Evolutionary conservation across 2,329 filamentous ascomycete genomes (phyloP).

Genomic region (Ophiocordyceps camponoti-saundersi): DNA sequence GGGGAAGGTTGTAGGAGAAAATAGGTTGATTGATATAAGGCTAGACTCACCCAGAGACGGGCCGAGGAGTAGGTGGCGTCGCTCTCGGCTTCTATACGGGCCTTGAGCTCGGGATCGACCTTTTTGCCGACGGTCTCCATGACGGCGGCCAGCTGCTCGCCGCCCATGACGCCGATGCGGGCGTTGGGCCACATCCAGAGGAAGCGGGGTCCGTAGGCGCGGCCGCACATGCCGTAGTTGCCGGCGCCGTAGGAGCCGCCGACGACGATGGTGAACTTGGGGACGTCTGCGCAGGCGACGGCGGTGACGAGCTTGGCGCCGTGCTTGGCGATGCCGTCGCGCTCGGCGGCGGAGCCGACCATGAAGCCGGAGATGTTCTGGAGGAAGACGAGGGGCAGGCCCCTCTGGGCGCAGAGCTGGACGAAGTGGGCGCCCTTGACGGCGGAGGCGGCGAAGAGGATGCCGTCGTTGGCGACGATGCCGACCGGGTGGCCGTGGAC

Average conservation of each 20-base stretch:
- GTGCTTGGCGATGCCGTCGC: slow-evolving; percentile 92
- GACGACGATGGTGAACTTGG: slow-evolving; percentile 95
- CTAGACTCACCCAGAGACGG: slow-evolving; percentile 53
- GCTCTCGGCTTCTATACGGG: slow-evolving; percentile 76
- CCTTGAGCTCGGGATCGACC: slow-evolving; percentile 63
- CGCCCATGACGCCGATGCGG: slow-evolving; percentile 91
- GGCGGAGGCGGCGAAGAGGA: slow-evolving; percentile 75
- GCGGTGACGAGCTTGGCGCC: slow-evolving; percentile 93
- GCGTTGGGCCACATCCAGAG: slow-evolving; percentile 97
- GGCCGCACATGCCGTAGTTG: slow-evolving; percentile 97
- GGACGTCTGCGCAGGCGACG: slow-evolving; percentile 83
- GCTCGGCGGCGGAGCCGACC: slow-evolving; percentile 85
- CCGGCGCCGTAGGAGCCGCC: slow-evolving; percentile 85
- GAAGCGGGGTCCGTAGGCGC: slow-evolving; percentile 81
- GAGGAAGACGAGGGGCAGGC: slow-evolving; percentile 79
- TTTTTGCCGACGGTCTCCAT: slow-evolving; percentile 88
- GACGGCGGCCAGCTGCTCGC: slow-evolving; percentile 77
- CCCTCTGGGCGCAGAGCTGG: slow-evolving; percentile 78
- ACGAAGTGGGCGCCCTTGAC: slow-evolving; percentile 96
- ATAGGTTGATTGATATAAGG: background rate
- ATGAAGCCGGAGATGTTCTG: slow-evolving; percentile 98
- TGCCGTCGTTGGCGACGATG: slow-evolving; percentile 91
- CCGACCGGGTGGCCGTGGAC: slow-evolving; percentile 86
- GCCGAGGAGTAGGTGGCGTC: slow-evolving; percentile 80
- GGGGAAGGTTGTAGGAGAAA: background rate